Evolutionary conservation across 2,329 filamentous ascomycete species (phyloP).

Genomic region (Mycosphaerella arachidis): DNA sequence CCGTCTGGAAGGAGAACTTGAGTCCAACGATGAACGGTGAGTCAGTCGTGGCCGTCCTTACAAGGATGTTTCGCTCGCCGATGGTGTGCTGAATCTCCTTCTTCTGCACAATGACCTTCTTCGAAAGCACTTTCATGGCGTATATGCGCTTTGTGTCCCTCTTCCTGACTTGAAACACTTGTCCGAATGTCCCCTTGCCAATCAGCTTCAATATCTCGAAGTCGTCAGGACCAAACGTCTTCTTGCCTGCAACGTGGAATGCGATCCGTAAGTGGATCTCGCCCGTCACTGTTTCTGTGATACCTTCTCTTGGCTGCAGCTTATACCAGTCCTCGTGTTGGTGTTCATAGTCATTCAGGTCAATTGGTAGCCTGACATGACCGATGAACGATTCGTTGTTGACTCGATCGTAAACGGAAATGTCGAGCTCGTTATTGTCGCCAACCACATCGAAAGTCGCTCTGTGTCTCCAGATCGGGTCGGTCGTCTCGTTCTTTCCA

Average conservation of each 20-base stretch:
- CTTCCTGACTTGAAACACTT: conserved; percentile 97
- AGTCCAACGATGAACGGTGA: conserved; percentile 97
- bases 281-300: conserved; percentile 69
- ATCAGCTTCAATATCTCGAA: conserved; percentile 96
- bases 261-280: conserved; percentile 83
- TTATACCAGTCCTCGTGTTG: conserved; percentile 81
- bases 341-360: conserved; percentile 63
- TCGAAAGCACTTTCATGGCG: conserved; percentile 98
- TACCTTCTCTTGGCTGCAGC: conserved; percentile 72
- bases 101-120: conserved; percentile 99
- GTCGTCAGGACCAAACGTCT: conserved; percentile 87
- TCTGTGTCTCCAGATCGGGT: conserved; percentile 93
- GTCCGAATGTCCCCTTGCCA: conserved; percentile 95
- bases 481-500: conserved; percentile 63
- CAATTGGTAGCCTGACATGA: conserved; percentile 75
- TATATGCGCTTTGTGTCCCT: conserved; percentile 95
- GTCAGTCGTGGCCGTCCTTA: conserved; percentile 90
- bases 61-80: conserved; percentile 93
- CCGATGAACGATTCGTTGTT: conserved; percentile 87
- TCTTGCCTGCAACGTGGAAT: conserved; percentile 84
- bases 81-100: conserved; percentile 98
- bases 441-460: conserved; percentile 94
- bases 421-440: conserved; percentile 81
- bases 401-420: conserved; percentile 86
- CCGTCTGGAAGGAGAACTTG: conserved; percentile 98